Conservation (phyloP, 805 yeast genomes). For the Zygosaccharomyces kombuchaensis region DNA sequence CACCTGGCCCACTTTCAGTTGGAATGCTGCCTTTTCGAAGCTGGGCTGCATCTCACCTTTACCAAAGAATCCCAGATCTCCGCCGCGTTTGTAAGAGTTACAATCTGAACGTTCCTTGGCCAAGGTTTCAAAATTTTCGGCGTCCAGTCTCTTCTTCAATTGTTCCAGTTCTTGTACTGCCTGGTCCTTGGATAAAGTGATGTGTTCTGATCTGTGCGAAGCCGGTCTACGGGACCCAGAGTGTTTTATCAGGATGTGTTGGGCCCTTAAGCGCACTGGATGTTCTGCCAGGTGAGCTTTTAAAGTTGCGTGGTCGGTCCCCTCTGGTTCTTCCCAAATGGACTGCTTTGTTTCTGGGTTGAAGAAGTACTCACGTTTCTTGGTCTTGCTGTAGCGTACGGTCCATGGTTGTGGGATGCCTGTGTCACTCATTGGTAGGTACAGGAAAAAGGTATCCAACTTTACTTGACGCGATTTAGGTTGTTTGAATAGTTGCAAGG, state of each 20-base stretch:
- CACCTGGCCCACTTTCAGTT: constrained; percentile 73
- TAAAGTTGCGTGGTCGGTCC: constrained; percentile 61
- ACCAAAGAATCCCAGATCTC: constrained; percentile 87
- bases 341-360: constrained; percentile 68
- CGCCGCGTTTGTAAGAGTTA: constrained; percentile 77
- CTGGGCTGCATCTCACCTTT: constrained; percentile 93
- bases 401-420: constrained; percentile 90
- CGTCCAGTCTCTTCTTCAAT: constrained; percentile 50
- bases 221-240: constrained; percentile 81
- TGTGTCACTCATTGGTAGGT: constrained; percentile 34
- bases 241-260: constrained; percentile 83
- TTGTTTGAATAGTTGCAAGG: background rate
- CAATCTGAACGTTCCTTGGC: constrained; percentile 88
- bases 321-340: constrained; percentile 88
- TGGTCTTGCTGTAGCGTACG: constrained; percentile 69
- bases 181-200: constrained; percentile 78
- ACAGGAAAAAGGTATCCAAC: background rate
- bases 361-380: constrained; percentile 78
- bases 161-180: constrained; percentile 61
- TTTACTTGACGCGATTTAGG: background rate
- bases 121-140: constrained; percentile 56
- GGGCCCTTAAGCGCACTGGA: constrained; percentile 69
- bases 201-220: constrained; percentile 78
- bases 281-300: constrained; percentile 50
- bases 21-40: constrained; percentile 85